phyloP scores from a whole-genome alignment of 768 basidiomycete genomes.

The Mycena alexandri region DNA sequence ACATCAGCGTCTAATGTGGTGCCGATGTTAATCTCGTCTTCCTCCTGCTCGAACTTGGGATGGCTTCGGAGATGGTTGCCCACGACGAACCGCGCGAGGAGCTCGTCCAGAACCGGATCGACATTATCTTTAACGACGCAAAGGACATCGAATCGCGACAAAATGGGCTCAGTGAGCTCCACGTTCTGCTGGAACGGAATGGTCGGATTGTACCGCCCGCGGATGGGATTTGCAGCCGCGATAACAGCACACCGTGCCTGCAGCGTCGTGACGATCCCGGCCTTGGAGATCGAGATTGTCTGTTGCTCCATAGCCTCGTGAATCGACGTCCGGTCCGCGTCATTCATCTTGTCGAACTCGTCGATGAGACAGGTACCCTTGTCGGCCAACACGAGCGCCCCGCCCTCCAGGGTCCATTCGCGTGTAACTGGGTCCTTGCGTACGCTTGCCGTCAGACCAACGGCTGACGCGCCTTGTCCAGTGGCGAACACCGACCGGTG shows the following conservation, averaged over 20 bases:
- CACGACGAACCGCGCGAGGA: slow-evolving; percentile 97
- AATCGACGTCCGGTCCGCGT: slow-evolving; percentile 96
- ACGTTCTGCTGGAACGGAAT: slow-evolving; percentile 99
- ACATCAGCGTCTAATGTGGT: slow-evolving; percentile 93
- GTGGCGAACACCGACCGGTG: slow-evolving; percentile 98
- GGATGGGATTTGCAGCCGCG: slow-evolving; percentile 97
- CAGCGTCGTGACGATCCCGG: slow-evolving; percentile 97
- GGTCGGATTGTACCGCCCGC: slow-evolving; percentile 97
- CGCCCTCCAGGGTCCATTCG: slow-evolving; percentile 99
- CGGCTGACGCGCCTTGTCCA: slow-evolving; percentile 97
- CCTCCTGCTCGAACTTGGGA: slow-evolving; percentile 88
- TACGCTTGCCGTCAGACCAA: slow-evolving; percentile 99
- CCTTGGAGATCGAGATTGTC: slow-evolving; percentile 98
- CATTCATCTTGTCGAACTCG: slow-evolving; percentile 99
- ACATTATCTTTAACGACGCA: slow-evolving; percentile 99
- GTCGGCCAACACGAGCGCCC: slow-evolving; percentile 97
- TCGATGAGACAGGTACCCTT: slow-evolving; percentile 98
- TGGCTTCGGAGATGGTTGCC: slow-evolving; percentile 96
- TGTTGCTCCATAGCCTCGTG: slow-evolving; percentile 99
- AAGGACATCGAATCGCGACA: slow-evolving; percentile 97
- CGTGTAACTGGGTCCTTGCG: slow-evolving; percentile 97
- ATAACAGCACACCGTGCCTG: slow-evolving; percentile 98
- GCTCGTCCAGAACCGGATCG: slow-evolving; percentile 96
- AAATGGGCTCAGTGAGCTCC: slow-evolving; percentile 96
- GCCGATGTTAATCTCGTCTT: slow-evolving; percentile 94